A percentile compares a stretch with the other conserved stretches of the same genome.
phyloP scores from a whole-genome alignment of 1,284 basidiomycete species.

The Leucoagaricus sp. region DNA sequence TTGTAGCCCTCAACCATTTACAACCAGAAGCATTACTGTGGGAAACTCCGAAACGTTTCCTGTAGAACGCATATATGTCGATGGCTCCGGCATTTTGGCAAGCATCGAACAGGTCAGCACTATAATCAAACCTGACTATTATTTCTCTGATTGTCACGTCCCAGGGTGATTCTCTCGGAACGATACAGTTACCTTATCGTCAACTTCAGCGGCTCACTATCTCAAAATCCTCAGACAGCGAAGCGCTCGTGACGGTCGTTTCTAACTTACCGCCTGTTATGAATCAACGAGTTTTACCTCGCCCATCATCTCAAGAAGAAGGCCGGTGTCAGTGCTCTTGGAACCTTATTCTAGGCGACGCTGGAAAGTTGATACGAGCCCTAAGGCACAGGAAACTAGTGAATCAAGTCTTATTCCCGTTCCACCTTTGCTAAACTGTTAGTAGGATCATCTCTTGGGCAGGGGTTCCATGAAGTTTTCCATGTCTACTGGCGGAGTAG shows the following conservation, averaged over 20 bases:
- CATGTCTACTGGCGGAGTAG: not conserved
- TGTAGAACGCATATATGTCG: constrained; percentile 48
- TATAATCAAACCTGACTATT: not conserved
- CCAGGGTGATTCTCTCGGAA: constrained; percentile 42
- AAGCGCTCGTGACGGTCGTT: constrained; percentile 32
- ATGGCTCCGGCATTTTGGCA: constrained; percentile 48
- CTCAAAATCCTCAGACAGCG: constrained; percentile 19
- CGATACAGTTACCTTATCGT: constrained; percentile 35
- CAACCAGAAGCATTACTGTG: constrained; percentile 40
- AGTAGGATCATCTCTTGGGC: not conserved
- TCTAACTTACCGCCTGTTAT: constrained; percentile 41
- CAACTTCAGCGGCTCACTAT: constrained; percentile 36
- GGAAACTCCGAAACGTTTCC: constrained; percentile 31
- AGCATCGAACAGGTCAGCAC: constrained; percentile 46
- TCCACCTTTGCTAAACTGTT: not conserved
- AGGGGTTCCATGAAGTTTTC: constrained; percentile 3
- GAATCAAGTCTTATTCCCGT: not conserved
- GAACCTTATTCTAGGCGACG: constrained; percentile 31
- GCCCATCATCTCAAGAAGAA: not conserved
- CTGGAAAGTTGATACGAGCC: constrained; percentile 38
- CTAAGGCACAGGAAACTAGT: constrained; percentile 26
- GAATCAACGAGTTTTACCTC: constrained; percentile 25
- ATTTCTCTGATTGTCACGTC: not conserved
- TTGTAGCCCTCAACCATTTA: constrained; percentile 57
- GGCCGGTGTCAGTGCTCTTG: constrained; percentile 29